phyloP scores from a whole-genome alignment of 2,329 filamentous ascomycete genomes.

The Metarhizium album region DNA sequence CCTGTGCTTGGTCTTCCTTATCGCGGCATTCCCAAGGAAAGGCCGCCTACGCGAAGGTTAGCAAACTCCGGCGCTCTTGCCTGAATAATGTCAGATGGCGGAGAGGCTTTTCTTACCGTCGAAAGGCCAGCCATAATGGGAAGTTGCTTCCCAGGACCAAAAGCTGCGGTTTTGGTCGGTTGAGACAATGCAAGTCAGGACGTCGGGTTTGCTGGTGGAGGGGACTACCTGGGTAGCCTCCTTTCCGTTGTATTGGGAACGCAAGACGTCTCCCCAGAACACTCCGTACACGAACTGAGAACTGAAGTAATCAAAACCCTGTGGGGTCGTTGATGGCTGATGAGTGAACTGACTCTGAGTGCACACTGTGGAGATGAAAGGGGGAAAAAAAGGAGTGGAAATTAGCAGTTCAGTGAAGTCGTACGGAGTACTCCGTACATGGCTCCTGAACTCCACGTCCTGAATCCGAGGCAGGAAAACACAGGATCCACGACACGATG shows the following conservation, averaged over 20 bases:
- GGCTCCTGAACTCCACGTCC: background rate
- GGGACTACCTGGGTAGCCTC: too few relatives aligned
- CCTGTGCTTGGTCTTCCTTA: slow-evolving; percentile 38
- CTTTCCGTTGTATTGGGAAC: too few relatives aligned
- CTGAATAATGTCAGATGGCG: background rate
- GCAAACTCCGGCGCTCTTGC: background rate
- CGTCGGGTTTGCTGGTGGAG: background rate
- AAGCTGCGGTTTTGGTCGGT: background rate
- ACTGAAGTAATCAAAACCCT: background rate
- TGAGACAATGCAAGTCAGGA: background rate
- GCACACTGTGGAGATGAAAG: background rate
- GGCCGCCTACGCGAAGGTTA: slow-evolving; percentile 14
- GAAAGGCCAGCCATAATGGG: background rate
- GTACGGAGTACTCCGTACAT: too few relatives aligned
- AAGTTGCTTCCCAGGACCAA: background rate
- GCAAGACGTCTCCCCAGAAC: too few relatives aligned
- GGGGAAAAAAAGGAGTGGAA: background rate
- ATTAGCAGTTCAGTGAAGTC: background rate
- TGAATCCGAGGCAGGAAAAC: background rate
- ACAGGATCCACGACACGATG: background rate
- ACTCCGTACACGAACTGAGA: too few relatives aligned
- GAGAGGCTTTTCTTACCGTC: background rate
- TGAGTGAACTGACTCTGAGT: background rate
- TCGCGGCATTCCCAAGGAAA: slow-evolving; percentile 42
- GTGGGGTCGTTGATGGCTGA: background rate